Conservation (phyloP, 306 rosid species). For the Gynostemma pentaphyllum region DNA sequence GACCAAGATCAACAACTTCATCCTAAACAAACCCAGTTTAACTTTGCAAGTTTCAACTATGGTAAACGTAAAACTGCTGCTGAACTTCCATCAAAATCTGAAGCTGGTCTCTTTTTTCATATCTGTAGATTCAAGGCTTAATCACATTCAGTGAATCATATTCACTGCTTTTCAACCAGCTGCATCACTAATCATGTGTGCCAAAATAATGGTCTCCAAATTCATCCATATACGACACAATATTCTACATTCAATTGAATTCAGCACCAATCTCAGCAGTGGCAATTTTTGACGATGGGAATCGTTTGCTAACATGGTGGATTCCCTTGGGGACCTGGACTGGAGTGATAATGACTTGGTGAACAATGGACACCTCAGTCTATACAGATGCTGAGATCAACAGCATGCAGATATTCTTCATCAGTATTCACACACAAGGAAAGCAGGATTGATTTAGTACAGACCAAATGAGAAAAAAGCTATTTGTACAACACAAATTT, state of each 20-base stretch:
- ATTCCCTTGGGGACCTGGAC: conserved; percentile 94
- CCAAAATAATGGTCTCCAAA: conserved; percentile 96
- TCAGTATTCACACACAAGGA: background rate
- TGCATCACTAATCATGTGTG: conserved; percentile 39
- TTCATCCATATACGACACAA: conserved; percentile 80
- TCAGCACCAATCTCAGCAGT: conserved; percentile 87
- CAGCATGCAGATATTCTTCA: background rate
- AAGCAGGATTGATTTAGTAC: background rate
- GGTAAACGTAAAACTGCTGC: background rate
- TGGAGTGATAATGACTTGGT: conserved; percentile 1
- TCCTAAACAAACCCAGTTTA: background rate
- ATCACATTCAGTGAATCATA: background rate
- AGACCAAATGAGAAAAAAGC: background rate
- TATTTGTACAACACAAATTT: background rate
- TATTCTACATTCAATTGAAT: conserved; percentile 61
- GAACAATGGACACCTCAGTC: conserved; percentile 85
- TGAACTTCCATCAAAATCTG: background rate
- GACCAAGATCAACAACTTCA: background rate
- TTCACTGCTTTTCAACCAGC: background rate
- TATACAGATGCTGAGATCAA: conserved; percentile 61
- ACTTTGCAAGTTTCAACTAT: background rate
- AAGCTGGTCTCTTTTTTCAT: background rate
- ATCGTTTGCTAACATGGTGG: conserved; percentile 73
- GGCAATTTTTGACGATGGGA: conserved; percentile 77
- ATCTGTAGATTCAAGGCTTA: background rate